Evolutionary conservation across 371 early-diverging fungal genomes (phyloP), one percentile per base, ranked within the genome.

Genomic region (Mortierella sp.): DNA sequence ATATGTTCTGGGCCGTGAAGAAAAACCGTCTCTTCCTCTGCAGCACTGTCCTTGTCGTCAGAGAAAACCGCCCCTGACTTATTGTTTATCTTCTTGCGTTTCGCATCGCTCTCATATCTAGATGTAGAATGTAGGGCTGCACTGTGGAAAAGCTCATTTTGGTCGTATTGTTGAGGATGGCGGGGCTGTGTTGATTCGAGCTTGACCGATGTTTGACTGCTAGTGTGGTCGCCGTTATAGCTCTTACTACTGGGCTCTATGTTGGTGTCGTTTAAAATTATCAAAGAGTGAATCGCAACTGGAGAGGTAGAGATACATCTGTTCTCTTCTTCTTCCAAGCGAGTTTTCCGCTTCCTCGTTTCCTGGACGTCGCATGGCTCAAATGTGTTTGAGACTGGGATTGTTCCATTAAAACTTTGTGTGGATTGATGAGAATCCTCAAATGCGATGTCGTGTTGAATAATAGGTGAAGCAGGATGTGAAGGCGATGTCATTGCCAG

Each of bases 271-370:
- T 24, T n/a, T 54, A n/a, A 26, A 24, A 54, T 26, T 26, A 26
- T n/a, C 20, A 54, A 9, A n/a, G 54, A 54, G 10, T 54, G 9
- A 3, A 9, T 2, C 11, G 20, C 54, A 20, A 11, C 54, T 20
- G 11, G n/a, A 10, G 2, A 35, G 35, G 3, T 35, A 35, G 35
- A 35, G 35, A 35, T 35, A 8, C 35, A 35, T 35, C 26, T 10
- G 16, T 54, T 20, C n/a, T n/a, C 54, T 5, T 54, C 54, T 20
- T 24, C 24, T n/a, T 54, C 54, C 54, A 11, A n/a, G 22, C 9
- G 28, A 14, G 24, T 57, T 57, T 57, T 57, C 57, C 57, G 57
- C 28, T 57, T 57, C 57, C 18, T 49, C 4, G 49, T 49, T n/a
- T 49, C n/a, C 4, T 49, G 18, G n/a, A 20, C n/a, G n/a, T 49